Evolutionary conservation across 2,329 filamentous ascomycete genomes (phyloP).

Genomic region (Chalaropsis ovoidea): DNA sequence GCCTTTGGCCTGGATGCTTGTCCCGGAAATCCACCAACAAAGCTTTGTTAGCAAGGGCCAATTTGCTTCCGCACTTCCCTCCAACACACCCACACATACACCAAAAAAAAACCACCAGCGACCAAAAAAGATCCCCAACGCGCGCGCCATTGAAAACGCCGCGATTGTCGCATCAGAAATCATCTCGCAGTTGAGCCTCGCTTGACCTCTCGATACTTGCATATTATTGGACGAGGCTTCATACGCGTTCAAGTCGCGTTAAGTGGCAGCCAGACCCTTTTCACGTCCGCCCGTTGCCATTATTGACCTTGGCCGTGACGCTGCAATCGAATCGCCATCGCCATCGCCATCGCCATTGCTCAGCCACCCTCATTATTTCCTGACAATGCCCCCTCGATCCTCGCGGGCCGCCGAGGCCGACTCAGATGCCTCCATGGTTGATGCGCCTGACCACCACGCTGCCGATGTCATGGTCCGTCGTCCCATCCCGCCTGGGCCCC

Average conservation of each 20-base stretch:
- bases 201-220: not conserved
- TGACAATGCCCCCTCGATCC: slow-evolving; percentile 46
- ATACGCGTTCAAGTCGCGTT: slow-evolving; percentile 21
- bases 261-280: slow-evolving; percentile 18
- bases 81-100: not conserved
- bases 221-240: not conserved
- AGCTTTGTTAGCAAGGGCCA: slow-evolving; percentile 13
- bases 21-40: not conserved
- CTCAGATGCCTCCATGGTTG: slow-evolving; percentile 53
- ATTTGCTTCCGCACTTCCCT: slow-evolving; percentile 9
- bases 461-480: slow-evolving; percentile 21
- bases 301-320: not conserved
- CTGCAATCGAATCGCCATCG: not conserved
- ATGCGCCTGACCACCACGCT: slow-evolving; percentile 42
- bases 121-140: not conserved
- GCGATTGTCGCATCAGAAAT: not conserved
- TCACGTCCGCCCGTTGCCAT: not conserved
- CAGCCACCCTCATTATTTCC: not conserved
- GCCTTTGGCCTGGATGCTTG: slow-evolving; percentile 5
- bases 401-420: slow-evolving; percentile 45
- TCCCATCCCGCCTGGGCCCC: too few species aligned
- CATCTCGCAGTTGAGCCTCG: not conserved
- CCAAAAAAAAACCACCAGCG: not conserved
- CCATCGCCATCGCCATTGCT: not conserved
- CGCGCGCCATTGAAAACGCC: slow-evolving; percentile 1